phyloP scores from a whole-genome alignment of 441 rosid species.

The Aquilaria agallochum region DNA sequence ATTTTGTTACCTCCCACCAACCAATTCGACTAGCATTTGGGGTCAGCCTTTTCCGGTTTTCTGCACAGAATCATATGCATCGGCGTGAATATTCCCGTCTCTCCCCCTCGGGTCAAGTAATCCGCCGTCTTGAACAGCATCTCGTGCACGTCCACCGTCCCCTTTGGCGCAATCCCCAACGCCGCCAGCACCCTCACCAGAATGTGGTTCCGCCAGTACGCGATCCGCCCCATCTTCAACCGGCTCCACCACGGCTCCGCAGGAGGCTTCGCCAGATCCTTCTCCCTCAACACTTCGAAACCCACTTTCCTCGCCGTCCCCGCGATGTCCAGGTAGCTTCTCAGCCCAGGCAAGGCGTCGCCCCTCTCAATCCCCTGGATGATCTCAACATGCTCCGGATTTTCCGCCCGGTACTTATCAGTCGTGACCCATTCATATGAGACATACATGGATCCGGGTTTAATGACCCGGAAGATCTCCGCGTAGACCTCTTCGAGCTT shows the following conservation, averaged over 20 bases:
- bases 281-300: slow-evolving; percentile 79
- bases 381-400: slow-evolving; percentile 61
- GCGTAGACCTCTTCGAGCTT: slow-evolving; percentile 72
- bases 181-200: slow-evolving; percentile 58
- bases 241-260: slow-evolving; percentile 79
- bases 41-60: slow-evolving; percentile 48
- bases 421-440: slow-evolving; percentile 97
- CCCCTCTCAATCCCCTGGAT: slow-evolving; percentile 91
- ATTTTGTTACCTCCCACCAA: too few species aligned
- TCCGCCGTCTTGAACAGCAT: slow-evolving; percentile 92
- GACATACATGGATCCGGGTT: slow-evolving; percentile 76
- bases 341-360: slow-evolving; percentile 78
- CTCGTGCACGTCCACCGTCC: slow-evolving; percentile 87
- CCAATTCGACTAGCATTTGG: slow-evolving; percentile 17
- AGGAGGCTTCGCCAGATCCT: slow-evolving; percentile 73
- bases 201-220: slow-evolving; percentile 92
- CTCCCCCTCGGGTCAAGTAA: slow-evolving; percentile 78
- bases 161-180: slow-evolving; percentile 80
- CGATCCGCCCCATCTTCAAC: slow-evolving; percentile 75
- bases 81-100: slow-evolving; percentile 76
- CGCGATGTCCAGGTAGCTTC: slow-evolving; percentile 56
- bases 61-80: slow-evolving; percentile 95
- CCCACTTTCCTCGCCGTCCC: slow-evolving; percentile 65
- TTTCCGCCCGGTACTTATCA: slow-evolving; percentile 37
- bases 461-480: slow-evolving; percentile 72